A percentile compares a stretch with the other conserved stretches of the same genome.
Evolutionary conservation across 2,329 filamentous ascomycete species (phyloP).

Genomic region (Diplodia seriata): DNA sequence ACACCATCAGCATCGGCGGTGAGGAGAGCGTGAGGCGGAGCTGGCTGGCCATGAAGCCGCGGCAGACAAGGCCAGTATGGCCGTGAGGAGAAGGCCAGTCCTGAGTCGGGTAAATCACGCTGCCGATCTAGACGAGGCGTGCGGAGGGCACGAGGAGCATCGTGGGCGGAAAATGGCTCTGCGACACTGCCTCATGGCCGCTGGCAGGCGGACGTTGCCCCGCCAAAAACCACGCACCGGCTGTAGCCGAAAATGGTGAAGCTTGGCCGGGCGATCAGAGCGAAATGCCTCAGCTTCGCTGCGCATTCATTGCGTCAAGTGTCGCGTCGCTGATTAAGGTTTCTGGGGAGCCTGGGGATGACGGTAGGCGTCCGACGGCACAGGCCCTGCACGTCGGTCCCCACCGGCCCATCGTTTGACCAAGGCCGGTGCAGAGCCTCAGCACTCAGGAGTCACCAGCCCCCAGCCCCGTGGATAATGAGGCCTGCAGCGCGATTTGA

Average conservation of each 20-base stretch:
- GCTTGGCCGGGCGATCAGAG: conserved; percentile 25
- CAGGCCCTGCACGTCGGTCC: neutral
- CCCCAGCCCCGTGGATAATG: neutral
- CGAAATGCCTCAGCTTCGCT: conserved; percentile 24
- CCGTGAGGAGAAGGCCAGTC: neutral
- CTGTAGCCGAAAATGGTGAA: conserved; percentile 26
- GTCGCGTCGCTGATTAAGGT: neutral
- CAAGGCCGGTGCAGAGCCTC: conserved; percentile 12
- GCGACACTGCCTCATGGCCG: neutral
- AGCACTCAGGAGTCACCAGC: neutral
- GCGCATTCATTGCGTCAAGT: conserved; percentile 18
- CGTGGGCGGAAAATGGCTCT: neutral
- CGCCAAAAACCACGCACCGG: conserved; percentile 28
- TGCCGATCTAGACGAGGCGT: conserved; percentile 19
- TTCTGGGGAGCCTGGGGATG: conserved; percentile 23
- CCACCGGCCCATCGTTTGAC: neutral
- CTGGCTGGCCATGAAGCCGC: neutral
- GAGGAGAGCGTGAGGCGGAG: neutral
- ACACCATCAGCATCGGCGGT: conserved; percentile 16
- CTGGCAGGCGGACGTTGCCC: conserved; percentile 6
- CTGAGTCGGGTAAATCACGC: conserved; percentile 19
- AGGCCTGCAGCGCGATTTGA: conserved; percentile 15
- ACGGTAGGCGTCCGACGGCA: neutral
- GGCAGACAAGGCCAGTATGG: neutral
- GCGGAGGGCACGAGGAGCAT: conserved; percentile 15